Percentiles rank a stretch among this genome's conserved stretches.
Conservation (phyloP, 306 rosid species). For the Cicer arietinum region DNA sequence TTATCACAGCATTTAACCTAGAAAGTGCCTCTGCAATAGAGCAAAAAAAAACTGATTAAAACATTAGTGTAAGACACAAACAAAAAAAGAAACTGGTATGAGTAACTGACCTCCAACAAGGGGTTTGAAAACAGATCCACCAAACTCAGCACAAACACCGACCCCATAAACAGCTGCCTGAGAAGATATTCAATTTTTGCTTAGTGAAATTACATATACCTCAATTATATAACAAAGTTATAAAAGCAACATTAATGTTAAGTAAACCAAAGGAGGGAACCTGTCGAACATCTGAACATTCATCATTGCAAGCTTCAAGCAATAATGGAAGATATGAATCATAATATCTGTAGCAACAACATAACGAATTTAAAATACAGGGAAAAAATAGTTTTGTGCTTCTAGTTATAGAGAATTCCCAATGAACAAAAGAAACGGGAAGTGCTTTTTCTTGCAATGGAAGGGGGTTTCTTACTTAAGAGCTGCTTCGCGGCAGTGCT, state of each 20-base stretch:
- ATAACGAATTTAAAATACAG: conserved; percentile 37
- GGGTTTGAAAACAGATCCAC: conserved; percentile 86
- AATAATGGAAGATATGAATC: conserved; percentile 86
- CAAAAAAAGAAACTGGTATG: conserved; percentile 9
- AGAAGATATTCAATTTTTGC: conserved; percentile 36
- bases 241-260: conserved; percentile 11
- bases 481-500: conserved; percentile 94
- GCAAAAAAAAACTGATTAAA: conserved; percentile 14
- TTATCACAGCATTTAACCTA: conserved; percentile 81
- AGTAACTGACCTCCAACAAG: conserved; percentile 74
- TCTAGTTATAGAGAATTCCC: conserved; percentile 14
- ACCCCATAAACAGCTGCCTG: conserved; percentile 99
- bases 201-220: conserved; percentile 17
- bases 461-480: conserved; percentile 64
- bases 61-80: conserved; percentile 14
- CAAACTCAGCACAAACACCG: conserved; percentile 97
- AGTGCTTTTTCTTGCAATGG: conserved; percentile 1
- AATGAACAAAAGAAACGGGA: neutral
- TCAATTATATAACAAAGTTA: conserved; percentile 6
- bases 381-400: neutral
- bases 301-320: conserved; percentile 98
- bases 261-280: conserved; percentile 45
- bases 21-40: conserved; percentile 87
- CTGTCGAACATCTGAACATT: conserved; percentile 94
- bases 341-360: conserved; percentile 72